Conservation (phyloP, 805 yeast genomes). For the Candida michaelii region DNA sequence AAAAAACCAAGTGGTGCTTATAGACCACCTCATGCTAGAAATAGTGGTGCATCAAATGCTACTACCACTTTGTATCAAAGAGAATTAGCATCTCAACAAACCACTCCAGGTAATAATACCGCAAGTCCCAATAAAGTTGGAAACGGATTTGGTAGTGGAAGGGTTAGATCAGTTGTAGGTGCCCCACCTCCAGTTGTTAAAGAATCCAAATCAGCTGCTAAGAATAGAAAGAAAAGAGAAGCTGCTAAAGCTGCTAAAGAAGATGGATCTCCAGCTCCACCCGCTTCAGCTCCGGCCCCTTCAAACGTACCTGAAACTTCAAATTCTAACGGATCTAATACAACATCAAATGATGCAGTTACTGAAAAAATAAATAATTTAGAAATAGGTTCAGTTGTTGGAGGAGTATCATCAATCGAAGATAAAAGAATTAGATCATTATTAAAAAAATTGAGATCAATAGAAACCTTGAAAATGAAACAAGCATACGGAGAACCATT, state of each 20-base stretch:
- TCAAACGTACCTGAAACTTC: conserved; percentile 12
- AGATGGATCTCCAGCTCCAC: conserved; percentile 10
- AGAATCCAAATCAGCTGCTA: conserved; percentile 65
- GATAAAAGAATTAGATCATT: conserved; percentile 91
- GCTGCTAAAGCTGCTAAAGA: conserved; percentile 10
- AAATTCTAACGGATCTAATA: not conserved
- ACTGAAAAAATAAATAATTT: conserved; percentile 3
- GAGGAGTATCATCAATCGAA: conserved; percentile 70
- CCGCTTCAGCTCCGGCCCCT: conserved; percentile 16
- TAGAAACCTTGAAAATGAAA: conserved; percentile 82
- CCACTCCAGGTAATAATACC: conserved; percentile 16
- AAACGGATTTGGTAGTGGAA: conserved; percentile 6
- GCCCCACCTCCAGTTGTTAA: conserved; percentile 46
- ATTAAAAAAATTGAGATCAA: conserved; percentile 93
- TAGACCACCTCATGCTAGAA: conserved; percentile 94
- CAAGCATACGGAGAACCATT: conserved; percentile 79
- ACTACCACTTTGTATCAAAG: conserved; percentile 58
- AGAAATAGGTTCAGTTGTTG: conserved; percentile 46
- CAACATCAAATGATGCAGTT: conserved; percentile 5
- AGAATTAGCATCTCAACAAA: conserved; percentile 39
- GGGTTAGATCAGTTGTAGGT: conserved; percentile 55
- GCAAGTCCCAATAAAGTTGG: conserved; percentile 18
- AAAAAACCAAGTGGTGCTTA: conserved; percentile 84
- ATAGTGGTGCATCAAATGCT: conserved; percentile 25
- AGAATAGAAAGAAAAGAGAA: conserved; percentile 75